Evolutionary conservation across 1,284 basidiomycete genomes (phyloP).

Genomic region (Sanghuangporus weigelae): DNA sequence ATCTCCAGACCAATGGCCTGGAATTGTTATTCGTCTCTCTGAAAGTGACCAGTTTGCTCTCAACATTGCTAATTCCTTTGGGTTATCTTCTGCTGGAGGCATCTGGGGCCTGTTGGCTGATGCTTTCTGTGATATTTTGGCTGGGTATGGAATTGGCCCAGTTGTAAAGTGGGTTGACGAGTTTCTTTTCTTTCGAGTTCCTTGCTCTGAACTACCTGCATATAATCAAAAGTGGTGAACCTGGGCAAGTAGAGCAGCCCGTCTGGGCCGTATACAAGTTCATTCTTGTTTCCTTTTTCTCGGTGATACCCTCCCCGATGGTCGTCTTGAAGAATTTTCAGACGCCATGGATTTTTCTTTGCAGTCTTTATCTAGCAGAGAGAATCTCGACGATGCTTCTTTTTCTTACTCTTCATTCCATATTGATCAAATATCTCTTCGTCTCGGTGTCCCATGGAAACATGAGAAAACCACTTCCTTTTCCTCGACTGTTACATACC

Average conservation of each 20-base stretch:
- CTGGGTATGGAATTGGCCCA: conserved; percentile 27
- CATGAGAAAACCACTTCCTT: background rate
- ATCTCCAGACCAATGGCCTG: conserved; percentile 25
- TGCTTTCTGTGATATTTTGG: conserved; percentile 28
- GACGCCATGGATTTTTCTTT: background rate
- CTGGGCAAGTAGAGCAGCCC: background rate
- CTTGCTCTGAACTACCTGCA: conserved; percentile 5
- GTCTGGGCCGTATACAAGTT: background rate
- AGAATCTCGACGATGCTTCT: too few relatives aligned
- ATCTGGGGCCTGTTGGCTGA: conserved; percentile 29
- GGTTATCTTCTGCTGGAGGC: conserved; percentile 27
- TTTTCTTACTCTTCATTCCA: too few relatives aligned
- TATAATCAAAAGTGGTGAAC: conserved; percentile 13
- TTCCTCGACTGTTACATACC: background rate
- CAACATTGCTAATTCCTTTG: conserved; percentile 30
- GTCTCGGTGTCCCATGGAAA: background rate
- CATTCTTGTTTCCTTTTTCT: conserved; percentile 7
- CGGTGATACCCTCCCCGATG: conserved; percentile 3
- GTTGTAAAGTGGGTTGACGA: conserved; percentile 38
- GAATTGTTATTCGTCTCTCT: background rate
- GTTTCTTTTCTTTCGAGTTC: conserved; percentile 32
- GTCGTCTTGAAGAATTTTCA: conserved; percentile 16
- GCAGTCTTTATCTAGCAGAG: too few relatives aligned
- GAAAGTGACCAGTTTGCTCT: conserved; percentile 23
- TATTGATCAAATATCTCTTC: too few relatives aligned